Evolutionary conservation across 352 stramenopile genomes (phyloP).

Genomic region (Phytophthora syringae): DNA sequence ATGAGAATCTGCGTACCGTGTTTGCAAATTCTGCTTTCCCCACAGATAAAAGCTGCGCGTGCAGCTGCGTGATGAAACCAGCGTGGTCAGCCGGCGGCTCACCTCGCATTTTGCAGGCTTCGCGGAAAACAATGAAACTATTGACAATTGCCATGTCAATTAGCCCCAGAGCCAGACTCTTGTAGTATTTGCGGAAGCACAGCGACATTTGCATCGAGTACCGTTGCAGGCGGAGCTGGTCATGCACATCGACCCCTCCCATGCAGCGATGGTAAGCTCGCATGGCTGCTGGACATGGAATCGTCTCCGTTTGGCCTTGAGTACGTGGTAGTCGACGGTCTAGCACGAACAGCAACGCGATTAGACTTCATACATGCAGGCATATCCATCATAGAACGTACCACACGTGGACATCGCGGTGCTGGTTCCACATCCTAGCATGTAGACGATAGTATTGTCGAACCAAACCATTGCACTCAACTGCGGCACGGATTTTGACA

Average conservation of each 20-base stretch:
- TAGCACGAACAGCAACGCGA: not conserved
- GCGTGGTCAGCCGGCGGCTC: not conserved
- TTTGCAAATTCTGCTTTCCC: not conserved
- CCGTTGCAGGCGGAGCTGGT: not conserved
- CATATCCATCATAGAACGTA: not conserved
- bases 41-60: not conserved
- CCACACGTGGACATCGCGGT: slow-evolving; percentile 2
- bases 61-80: not conserved
- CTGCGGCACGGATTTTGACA: not conserved
- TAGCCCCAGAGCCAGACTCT: not conserved
- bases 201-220: not conserved
- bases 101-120: not conserved
- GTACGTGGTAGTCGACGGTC: not conserved
- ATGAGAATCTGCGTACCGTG: not conserved
- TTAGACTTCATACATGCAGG: not conserved
- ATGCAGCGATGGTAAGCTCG: not conserved
- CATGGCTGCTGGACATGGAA: not conserved
- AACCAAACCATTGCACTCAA: slow-evolving; percentile 5
- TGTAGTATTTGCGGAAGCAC: slow-evolving; percentile 1
- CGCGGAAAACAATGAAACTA: not conserved
- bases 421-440: not conserved
- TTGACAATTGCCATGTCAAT: slow-evolving; percentile 1
- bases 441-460: slow-evolving; percentile 8
- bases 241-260: too few species aligned
- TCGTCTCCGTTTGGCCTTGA: not conserved